A percentile compares a stretch with the other conserved stretches of the same genome.
Evolutionary conservation across 2,329 filamentous ascomycete species (phyloP).

Genomic region (Scedosporium minutisporum): DNA sequence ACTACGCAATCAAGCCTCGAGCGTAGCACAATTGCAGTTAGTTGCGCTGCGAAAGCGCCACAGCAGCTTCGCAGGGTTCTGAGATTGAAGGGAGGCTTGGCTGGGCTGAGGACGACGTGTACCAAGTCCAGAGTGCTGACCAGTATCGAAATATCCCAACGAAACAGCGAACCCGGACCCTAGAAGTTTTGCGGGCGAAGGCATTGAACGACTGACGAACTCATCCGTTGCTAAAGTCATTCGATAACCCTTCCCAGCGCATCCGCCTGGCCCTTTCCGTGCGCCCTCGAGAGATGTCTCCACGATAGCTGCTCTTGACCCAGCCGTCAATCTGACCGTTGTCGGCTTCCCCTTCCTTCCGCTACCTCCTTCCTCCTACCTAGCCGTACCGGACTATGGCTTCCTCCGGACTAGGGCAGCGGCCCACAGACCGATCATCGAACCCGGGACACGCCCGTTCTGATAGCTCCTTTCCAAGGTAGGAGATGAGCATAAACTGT

Average conservation of each 20-base stretch:
- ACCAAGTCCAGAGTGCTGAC: not conserved
- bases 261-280: slow-evolving; percentile 12
- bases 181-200: not conserved
- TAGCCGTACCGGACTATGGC: slow-evolving; percentile 37
- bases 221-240: not conserved
- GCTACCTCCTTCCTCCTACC: not conserved
- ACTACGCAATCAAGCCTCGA: not conserved
- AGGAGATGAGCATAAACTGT: not conserved
- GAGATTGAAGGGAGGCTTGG: slow-evolving; percentile 3
- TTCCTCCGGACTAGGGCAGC: slow-evolving; percentile 47
- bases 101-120: slow-evolving; percentile 1
- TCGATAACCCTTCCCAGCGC: not conserved
- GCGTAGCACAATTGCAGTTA: not conserved
- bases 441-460: slow-evolving; percentile 38
- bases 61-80: slow-evolving; percentile 1
- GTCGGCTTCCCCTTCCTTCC: slow-evolving; percentile 17
- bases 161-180: not conserved
- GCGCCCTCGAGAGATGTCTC: slow-evolving; percentile 35
- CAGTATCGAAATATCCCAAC: not conserved
- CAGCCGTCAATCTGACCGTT: slow-evolving; percentile 14
- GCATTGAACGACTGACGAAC: too few relatives aligned
- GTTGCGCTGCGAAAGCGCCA: not conserved
- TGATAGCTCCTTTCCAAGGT: slow-evolving; percentile 54
- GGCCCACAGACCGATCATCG: slow-evolving; percentile 56
- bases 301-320: slow-evolving; percentile 29